Evolutionary conservation across 169 alveolate species (phyloP).

Genomic region (Neospora caninum): DNA sequence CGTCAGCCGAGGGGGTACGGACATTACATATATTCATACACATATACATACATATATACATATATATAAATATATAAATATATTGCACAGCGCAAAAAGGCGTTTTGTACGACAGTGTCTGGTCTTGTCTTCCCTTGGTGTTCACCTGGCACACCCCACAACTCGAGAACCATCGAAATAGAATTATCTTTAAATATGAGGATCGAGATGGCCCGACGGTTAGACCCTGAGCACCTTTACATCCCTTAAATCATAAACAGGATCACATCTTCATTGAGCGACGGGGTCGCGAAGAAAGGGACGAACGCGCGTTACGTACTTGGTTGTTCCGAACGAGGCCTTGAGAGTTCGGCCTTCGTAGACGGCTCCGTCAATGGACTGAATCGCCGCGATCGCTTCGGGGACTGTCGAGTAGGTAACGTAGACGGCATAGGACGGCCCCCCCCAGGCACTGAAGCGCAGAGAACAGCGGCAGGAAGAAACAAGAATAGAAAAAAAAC

Average conservation of each 20-base stretch:
- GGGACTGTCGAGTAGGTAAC: conserved; percentile 89
- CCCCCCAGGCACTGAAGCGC: conserved; percentile 71
- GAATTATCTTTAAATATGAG: not conserved
- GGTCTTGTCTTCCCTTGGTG: too few relatives aligned
- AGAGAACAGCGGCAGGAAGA: not conserved
- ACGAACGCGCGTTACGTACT: conserved; percentile 64
- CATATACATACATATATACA: not conserved
- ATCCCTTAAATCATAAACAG: too few relatives aligned
- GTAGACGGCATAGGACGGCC: conserved; percentile 92
- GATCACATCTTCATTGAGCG: too few relatives aligned
- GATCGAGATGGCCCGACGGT: too few relatives aligned
- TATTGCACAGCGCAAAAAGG: too few relatives aligned
- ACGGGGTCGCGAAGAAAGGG: too few relatives aligned
- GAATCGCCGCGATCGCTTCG: conserved; percentile 92
- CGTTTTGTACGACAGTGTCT: too few relatives aligned
- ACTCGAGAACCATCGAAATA: too few relatives aligned
- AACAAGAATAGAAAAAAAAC: conserved; percentile 16
- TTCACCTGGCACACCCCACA: too few relatives aligned
- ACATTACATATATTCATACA: not conserved
- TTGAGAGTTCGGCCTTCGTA: conserved; percentile 87
- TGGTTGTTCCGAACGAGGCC: conserved; percentile 94
- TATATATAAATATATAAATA: not conserved
- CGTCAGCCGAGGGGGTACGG: too few relatives aligned
- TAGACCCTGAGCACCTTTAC: too few relatives aligned
- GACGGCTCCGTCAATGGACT: conserved; percentile 88